phyloP scores from a whole-genome alignment of 371 early-diverging fungal genomes.

The Catenaria anguillulae region DNA sequence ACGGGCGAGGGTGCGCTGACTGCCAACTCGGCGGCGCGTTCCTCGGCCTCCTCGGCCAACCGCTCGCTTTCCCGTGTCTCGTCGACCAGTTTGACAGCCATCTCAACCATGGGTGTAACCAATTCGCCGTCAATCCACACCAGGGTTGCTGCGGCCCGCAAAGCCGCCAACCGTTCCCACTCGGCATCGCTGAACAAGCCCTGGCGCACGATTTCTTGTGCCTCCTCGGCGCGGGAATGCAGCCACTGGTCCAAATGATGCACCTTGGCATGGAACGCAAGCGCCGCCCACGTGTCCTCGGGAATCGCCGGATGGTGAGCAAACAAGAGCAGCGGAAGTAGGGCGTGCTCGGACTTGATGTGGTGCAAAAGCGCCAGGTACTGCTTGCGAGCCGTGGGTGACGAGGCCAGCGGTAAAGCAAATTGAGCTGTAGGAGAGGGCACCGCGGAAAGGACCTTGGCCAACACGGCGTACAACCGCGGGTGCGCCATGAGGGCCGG shows the following conservation, averaged over 20 bases:
- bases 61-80: not conserved
- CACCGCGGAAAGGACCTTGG: not conserved
- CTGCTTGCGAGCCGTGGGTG: not conserved
- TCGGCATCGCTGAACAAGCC: too few species aligned
- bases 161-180: not conserved
- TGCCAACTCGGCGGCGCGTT: not conserved
- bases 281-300: not conserved
- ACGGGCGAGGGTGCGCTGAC: not conserved
- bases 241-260: not conserved
- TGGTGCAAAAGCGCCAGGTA: not conserved
- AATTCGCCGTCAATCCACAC: not conserved
- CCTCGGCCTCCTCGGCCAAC: not conserved
- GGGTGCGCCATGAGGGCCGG: not conserved
- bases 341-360: not conserved
- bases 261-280: slow-evolving; percentile 2
- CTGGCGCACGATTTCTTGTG: too few species aligned
- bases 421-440: too few species aligned
- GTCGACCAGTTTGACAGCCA: not conserved
- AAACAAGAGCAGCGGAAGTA: not conserved
- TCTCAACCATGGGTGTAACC: not conserved
- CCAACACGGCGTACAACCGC: not conserved
- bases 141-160: not conserved
- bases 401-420: not conserved
- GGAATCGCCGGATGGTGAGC: slow-evolving; percentile 5
- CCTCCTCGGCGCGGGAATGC: not conserved